Evolutionary conservation across 1,284 basidiomycete genomes (phyloP).

Genomic region (Cryptococcus sp.): DNA sequence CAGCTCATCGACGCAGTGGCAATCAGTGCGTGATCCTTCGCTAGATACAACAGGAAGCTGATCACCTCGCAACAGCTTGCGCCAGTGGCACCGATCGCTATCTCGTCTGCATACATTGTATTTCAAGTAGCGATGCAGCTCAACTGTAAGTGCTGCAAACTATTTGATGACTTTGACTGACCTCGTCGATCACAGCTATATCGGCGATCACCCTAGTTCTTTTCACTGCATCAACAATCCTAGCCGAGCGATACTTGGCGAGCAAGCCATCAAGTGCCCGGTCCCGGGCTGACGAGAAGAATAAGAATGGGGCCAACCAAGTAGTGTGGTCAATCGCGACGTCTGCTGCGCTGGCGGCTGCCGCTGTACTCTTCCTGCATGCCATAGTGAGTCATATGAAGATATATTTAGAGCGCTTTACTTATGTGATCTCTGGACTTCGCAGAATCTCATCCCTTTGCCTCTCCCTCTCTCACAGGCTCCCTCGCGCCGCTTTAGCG

Average conservation of each 20-base stretch:
- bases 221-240: constrained; percentile 12
- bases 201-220: constrained; percentile 1
- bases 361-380: constrained; percentile 9
- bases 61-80: background rate
- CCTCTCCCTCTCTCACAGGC: constrained; percentile 16
- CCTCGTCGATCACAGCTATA: background rate
- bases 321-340: constrained; percentile 3
- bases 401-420: background rate
- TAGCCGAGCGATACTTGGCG: constrained; percentile 8
- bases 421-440: background rate
- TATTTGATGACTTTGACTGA: background rate
- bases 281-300: constrained; percentile 8
- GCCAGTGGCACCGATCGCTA: constrained; percentile 10
- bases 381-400: constrained; percentile 14
- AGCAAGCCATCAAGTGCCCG: background rate
- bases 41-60: background rate
- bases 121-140: constrained; percentile 2
- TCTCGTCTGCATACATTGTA: background rate
- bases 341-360: constrained; percentile 10
- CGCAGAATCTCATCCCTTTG: constrained; percentile 18
- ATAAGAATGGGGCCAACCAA: background rate
- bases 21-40: constrained; percentile 7
- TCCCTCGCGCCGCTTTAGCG: constrained; percentile 15
- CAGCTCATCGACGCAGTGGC: background rate
- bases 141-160: background rate